Conservation (phyloP, 495 filamentous ascomycete species). For the Pseudoneurospora amorphoporcata region DNA sequence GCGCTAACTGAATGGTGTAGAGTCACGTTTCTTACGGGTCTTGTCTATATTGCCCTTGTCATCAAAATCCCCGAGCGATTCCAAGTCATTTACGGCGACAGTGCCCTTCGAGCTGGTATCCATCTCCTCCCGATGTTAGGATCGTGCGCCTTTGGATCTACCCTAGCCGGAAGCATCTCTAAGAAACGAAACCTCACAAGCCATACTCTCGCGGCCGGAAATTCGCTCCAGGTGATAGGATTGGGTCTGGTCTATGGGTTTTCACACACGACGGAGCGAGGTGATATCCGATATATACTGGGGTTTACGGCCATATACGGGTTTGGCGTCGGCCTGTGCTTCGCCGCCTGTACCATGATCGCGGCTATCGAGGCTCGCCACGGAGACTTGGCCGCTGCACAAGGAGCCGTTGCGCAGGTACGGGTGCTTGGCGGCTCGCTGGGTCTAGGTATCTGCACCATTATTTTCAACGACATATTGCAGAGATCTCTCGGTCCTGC, state of each 20-base stretch:
- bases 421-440: slow-evolving; percentile 49
- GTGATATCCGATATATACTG: slow-evolving; percentile 28
- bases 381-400: slow-evolving; percentile 41
- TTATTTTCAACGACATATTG: slow-evolving; percentile 28
- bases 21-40: slow-evolving; percentile 44
- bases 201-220: slow-evolving; percentile 38
- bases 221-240: slow-evolving; percentile 42
- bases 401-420: slow-evolving; percentile 45
- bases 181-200: slow-evolving; percentile 39
- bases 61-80: slow-evolving; percentile 52
- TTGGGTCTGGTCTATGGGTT: slow-evolving; percentile 34
- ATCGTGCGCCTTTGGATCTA: slow-evolving; percentile 41
- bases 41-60: slow-evolving; percentile 44
- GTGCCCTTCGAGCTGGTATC: slow-evolving; percentile 41
- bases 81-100: slow-evolving; percentile 44
- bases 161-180: slow-evolving; percentile 34
- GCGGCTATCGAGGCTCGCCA: slow-evolving; percentile 36
- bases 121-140: slow-evolving; percentile 48
- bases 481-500: slow-evolving; percentile 3
- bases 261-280: slow-evolving; percentile 21
- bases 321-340: slow-evolving; percentile 40
- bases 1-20: slow-evolving; percentile 17
- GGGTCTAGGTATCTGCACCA: slow-evolving; percentile 38
- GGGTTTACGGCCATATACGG: slow-evolving; percentile 46
- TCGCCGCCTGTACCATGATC: slow-evolving; percentile 41